Percentiles rank a stretch among this genome's conserved stretches.
Evolutionary conservation across 441 rosid genomes (phyloP).

Genomic region (Gossypium lobatum): DNA sequence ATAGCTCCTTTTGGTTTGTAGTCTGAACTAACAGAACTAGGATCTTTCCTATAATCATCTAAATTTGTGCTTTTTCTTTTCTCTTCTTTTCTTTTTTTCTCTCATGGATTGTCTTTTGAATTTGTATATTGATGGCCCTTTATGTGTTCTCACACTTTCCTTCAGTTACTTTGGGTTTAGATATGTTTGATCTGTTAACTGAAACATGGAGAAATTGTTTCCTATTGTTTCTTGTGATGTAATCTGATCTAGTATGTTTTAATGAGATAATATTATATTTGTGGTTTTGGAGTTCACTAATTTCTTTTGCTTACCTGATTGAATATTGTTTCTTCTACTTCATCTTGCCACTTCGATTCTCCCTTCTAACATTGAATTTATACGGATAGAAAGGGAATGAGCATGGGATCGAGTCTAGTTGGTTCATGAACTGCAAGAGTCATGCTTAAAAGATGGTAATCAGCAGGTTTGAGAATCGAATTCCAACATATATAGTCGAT

Average conservation of each 20-base stretch:
- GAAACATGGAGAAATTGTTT: constrained; percentile 5
- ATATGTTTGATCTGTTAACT: constrained; percentile 13
- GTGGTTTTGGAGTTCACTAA: neutral
- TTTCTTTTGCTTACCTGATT: neutral
- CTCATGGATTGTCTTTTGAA: neutral
- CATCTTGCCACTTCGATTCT: neutral
- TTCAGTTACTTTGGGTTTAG: constrained; percentile 19
- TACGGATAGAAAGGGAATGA: neutral
- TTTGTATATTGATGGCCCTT: constrained; percentile 22
- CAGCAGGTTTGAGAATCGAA: too few relatives aligned
- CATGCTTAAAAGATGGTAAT: too few relatives aligned
- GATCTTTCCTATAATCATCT: constrained; percentile 22
- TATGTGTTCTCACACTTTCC: constrained; percentile 11
- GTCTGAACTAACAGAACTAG: constrained; percentile 38
- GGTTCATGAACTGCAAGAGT: too few relatives aligned
- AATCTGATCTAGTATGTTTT: constrained; percentile 13
- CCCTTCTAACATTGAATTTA: neutral
- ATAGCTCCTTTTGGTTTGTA: constrained; percentile 25
- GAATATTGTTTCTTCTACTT: neutral
- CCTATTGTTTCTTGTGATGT: constrained; percentile 12
- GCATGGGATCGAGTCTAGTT: too few relatives aligned
- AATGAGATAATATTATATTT: constrained; percentile 2
- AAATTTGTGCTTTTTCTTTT: too few relatives aligned
- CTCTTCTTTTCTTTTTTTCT: neutral
- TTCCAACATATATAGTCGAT: too few relatives aligned